Evolutionary conservation across 1,284 basidiomycete species (phyloP), one percentile per base, ranked within the genome.

Genomic region (Apiotrichum siamense): DNA sequence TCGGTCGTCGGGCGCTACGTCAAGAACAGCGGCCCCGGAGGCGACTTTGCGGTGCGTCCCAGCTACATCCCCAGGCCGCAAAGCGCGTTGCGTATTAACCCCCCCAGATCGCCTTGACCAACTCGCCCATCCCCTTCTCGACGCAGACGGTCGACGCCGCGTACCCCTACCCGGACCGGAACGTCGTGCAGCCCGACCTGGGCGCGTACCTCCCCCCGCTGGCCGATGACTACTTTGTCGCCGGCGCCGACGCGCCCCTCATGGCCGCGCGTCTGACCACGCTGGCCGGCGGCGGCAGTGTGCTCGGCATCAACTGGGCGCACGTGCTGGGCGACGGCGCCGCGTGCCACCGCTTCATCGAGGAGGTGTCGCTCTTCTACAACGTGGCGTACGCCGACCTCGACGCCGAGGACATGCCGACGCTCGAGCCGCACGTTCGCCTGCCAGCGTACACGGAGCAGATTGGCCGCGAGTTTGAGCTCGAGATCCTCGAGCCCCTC

Each of bases 301-400:
- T 60, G 4, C 56, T 65, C 9, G 64, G 64, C 3, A 46, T 65
- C 29, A 53, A 49, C 26, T 59, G 52, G 52, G 50, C 35, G 2
- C 64, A 65, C 45, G 44, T 62, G 23, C 49, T 65, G 7, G 58
- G 57, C 13, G 64, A 65, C 32, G 64, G 55, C 0, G 52, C 55
- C 0, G 43, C 58, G 6, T 51, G 46, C 37, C 45, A 47, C 2
- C 58, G 52, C 18, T 57, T 64, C 50, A 48, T 62, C 13, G 46
- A 52, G 29, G 48, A 59, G 33, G 54, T 64, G 23, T 58, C 58
- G 12, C 42, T 51, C 17, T 54, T 64, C 48, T 65, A 65, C 52
- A 52, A 54, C 55, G 37, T 55, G 37, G 25, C 48, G 27, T 46
- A 44, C 35, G 43, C 49, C n/a, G 47, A 49, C 45, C 53, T 59